Percentiles rank a stretch among this genome's conserved stretches.
Conservation (phyloP, 78 protist species). For the Polysphondylium violaceum region DNA sequence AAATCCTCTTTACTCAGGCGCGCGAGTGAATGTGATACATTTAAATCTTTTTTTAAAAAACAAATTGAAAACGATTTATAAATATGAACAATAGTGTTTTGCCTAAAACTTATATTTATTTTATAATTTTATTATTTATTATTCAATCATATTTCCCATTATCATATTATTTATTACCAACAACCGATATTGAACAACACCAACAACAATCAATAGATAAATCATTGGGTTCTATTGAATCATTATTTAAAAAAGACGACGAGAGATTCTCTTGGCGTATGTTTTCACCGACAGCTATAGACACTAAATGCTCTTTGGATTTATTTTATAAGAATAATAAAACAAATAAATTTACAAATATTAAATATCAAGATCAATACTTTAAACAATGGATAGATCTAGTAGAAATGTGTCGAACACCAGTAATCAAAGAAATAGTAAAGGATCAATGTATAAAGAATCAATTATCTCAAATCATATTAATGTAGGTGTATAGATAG, state of each 20-base stretch:
- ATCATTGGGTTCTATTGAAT: background rate
- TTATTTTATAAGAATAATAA: background rate
- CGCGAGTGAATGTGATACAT: background rate
- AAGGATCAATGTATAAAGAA: conserved; percentile 44
- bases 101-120: too few relatives aligned
- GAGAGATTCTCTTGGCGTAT: conserved; percentile 73
- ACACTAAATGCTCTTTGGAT: conserved; percentile 12
- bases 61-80: background rate
- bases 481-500: background rate
- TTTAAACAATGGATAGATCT: conserved; percentile 58
- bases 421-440: conserved; percentile 50
- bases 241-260: conserved; percentile 37
- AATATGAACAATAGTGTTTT: conserved; percentile 6
- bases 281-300: conserved; percentile 59
- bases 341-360: background rate
- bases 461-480: conserved; percentile 1
- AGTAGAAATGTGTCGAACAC: conserved; percentile 56
- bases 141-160: conserved; percentile 42
- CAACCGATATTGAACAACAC: background rate
- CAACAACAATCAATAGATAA: background rate
- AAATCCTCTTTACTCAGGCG: background rate
- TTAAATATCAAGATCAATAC: conserved; percentile 13
- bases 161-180: conserved; percentile 8
- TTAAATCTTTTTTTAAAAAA: background rate
- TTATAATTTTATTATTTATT: conserved; percentile 26